A percentile compares a stretch with the other conserved stretches of the same genome.
These are phyloP conservation scores for Aurifilum marmelostoma DNA, from an alignment of 2,329 filamentous ascomycete genomes.

Conservation along the genomic window DNA sequence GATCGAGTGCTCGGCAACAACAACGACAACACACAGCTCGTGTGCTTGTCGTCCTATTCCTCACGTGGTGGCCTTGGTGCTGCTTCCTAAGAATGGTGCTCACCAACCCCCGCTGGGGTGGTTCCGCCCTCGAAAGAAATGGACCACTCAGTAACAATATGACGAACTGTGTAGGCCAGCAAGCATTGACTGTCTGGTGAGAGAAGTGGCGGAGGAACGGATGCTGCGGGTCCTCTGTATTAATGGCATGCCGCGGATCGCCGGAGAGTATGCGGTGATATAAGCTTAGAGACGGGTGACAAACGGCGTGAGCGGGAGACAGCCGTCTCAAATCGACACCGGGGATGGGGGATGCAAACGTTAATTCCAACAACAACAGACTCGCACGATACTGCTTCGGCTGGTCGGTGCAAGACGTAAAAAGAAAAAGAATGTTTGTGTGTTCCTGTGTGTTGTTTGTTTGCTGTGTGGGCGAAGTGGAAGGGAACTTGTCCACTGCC, in stretches of 20 bases:
- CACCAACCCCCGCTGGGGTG: slow-evolving; percentile 25
- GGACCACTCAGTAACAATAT: slow-evolving; percentile 12
- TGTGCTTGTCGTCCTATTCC: background rate
- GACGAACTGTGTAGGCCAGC: background rate
- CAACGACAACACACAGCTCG: slow-evolving; percentile 1
- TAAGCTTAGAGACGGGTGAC: slow-evolving; percentile 18
- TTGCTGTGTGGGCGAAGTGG: background rate
- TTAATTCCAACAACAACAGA: background rate
- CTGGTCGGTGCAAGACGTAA: background rate
- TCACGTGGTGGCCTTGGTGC: background rate
- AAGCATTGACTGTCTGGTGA: slow-evolving; percentile 16
- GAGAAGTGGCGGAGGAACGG: slow-evolving; percentile 16
- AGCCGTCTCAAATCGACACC: background rate
- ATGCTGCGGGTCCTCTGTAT: slow-evolving; percentile 8
- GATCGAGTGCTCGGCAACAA: slow-evolving; percentile 23
- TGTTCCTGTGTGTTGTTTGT: background rate
- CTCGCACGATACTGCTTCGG: background rate
- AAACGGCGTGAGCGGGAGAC: slow-evolving; percentile 4
- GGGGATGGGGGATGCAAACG: background rate
- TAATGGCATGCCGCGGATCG: slow-evolving; percentile 21
- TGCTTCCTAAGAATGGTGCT: slow-evolving; percentile 3
- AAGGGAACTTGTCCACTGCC: background rate
- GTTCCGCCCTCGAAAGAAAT: slow-evolving; percentile 14
- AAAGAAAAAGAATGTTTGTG: background rate
- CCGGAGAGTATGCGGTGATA: slow-evolving; percentile 13